A percentile compares a stretch with the other conserved stretches of the same genome.
Evolutionary conservation across 495 filamentous ascomycete species (phyloP).

Genomic region (Opeltia flavorubescens): DNA sequence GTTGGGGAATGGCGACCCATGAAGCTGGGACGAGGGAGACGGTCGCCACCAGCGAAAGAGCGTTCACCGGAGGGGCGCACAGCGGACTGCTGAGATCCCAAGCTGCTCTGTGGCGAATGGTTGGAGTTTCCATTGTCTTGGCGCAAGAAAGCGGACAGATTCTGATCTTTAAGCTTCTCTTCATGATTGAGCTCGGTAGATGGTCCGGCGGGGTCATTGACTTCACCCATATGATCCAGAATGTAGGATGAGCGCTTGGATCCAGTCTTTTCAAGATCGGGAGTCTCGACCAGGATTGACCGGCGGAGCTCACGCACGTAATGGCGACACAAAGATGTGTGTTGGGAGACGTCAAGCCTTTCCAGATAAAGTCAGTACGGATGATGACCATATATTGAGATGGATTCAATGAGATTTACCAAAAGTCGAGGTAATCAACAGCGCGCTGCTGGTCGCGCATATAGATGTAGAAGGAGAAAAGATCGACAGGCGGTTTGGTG

Average conservation of each 20-base stretch:
- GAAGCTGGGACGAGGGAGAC: conserved; percentile 54
- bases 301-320: conserved; percentile 92
- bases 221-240: conserved; percentile 56
- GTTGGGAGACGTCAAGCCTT: conserved; percentile 98
- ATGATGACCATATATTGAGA: neutral
- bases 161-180: conserved; percentile 58
- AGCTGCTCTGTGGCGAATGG: conserved; percentile 58
- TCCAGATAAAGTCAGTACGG: neutral
- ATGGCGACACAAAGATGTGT: conserved; percentile 95
- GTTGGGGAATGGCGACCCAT: conserved; percentile 30
- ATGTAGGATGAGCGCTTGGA: conserved; percentile 74
- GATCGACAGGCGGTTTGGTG: conserved; percentile 82
- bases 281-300: conserved; percentile 84
- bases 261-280: conserved; percentile 67
- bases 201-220: conserved; percentile 44
- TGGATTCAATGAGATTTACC: conserved; percentile 37
- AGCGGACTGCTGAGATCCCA: conserved; percentile 33
- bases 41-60: conserved; percentile 31
- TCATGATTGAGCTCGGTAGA: conserved; percentile 35
- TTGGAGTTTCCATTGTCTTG: conserved; percentile 46
- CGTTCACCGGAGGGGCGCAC: conserved; percentile 16
- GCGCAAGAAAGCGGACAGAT: conserved; percentile 78
- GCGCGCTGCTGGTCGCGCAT: conserved; percentile 98
- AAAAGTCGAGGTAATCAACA: conserved; percentile 97
- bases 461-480: conserved; percentile 99